Conservation (phyloP, 768 basidiomycete species). For the Tricholoma furcatifolium region DNA sequence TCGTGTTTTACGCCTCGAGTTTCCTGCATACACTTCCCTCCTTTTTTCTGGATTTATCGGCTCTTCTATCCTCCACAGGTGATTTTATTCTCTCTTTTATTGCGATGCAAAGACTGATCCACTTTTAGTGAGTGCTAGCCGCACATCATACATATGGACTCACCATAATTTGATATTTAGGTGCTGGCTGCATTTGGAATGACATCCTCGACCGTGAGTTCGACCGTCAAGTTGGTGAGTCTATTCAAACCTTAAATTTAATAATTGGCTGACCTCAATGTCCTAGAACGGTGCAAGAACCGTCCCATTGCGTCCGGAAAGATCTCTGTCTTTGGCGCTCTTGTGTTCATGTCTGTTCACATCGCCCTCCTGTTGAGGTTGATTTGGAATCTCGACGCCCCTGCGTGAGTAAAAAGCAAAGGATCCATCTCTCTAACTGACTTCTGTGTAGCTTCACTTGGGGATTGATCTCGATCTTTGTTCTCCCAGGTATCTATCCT, state of each 20-base stretch:
- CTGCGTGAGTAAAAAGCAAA: slow-evolving; percentile 10
- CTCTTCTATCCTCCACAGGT: slow-evolving; percentile 19
- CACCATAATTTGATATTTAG: background rate
- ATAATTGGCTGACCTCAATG: background rate
- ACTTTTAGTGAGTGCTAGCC: slow-evolving; percentile 9
- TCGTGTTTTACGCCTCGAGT: slow-evolving; percentile 11
- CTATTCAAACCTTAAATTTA: background rate
- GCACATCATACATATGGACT: background rate
- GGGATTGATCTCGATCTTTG: slow-evolving; percentile 18
- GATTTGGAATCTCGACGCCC: slow-evolving; percentile 17
- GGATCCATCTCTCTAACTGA: background rate
- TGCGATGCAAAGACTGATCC: background rate
- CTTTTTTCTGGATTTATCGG: slow-evolving; percentile 17
- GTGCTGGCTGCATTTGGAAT: slow-evolving; percentile 24
- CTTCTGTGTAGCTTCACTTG: slow-evolving; percentile 5
- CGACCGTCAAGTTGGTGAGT: slow-evolving; percentile 35
- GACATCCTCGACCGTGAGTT: slow-evolving; percentile 28
- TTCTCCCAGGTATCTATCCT: slow-evolving; percentile 30
- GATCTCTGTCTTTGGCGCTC: slow-evolving; percentile 29
- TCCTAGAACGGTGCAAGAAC: slow-evolving; percentile 30
- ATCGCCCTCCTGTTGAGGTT: slow-evolving; percentile 14
- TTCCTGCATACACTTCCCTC: slow-evolving; percentile 5
- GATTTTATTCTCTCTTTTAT: background rate
- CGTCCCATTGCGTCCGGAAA: slow-evolving; percentile 30
- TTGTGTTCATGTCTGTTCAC: slow-evolving; percentile 23